Evolutionary conservation across 164 flowering plant species (phyloP).

Genomic region (Sedum album): DNA sequence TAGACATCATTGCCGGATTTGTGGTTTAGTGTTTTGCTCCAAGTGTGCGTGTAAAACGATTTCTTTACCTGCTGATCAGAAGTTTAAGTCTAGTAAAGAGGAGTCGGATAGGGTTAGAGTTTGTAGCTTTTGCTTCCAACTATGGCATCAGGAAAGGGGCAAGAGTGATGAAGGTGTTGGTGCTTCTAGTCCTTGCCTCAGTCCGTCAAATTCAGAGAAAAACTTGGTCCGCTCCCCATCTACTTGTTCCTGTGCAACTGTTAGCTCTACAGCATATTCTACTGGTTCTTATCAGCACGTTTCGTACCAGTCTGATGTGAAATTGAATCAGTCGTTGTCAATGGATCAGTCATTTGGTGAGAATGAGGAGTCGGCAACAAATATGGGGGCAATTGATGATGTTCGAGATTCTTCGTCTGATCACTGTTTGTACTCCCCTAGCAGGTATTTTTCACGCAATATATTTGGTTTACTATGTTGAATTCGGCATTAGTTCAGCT

Average conservation of each 20-base stretch:
- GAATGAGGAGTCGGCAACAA: neutral
- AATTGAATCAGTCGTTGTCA: neutral
- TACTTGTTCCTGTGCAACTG: neutral
- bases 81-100: constrained; percentile 25
- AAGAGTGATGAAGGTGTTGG: constrained; percentile 34
- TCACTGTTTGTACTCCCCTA: constrained; percentile 1
- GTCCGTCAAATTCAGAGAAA: constrained; percentile 52
- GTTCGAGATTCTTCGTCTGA: neutral
- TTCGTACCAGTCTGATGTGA: constrained; percentile 3
- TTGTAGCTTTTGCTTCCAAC: constrained; percentile 80
- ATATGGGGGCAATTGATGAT: neutral
- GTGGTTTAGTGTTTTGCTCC: constrained; percentile 87
- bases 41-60: constrained; percentile 79
- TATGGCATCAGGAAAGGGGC: constrained; percentile 48
- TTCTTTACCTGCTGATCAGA: constrained; percentile 40
- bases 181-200: constrained; percentile 32
- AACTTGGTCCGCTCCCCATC: constrained; percentile 23
- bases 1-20: constrained; percentile 85
- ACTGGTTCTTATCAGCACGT: constrained; percentile 4
- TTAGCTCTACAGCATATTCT: neutral
- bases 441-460: neutral
- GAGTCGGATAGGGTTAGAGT: constrained; percentile 74
- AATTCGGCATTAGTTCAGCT: neutral
- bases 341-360: constrained; percentile 3
- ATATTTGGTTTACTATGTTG: neutral